Base-by-base conservation (phyloP, 2,329 filamentous ascomycete species). In the Hymenotorrendiella dingleyae region DNA sequence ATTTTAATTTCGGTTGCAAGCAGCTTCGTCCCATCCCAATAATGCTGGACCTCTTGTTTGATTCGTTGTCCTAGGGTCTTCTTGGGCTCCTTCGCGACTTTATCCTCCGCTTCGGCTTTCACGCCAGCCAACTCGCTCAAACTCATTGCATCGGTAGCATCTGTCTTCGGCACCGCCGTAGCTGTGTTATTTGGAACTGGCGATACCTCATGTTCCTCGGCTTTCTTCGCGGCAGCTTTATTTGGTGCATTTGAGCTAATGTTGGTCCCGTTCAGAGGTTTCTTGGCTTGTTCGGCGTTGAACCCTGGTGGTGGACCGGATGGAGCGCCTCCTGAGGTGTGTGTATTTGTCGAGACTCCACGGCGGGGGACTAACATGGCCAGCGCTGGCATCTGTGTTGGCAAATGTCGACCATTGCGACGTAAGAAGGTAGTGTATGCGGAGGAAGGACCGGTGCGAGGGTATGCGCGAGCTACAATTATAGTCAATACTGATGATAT, bases 21-120 rank as follows among this genome's bases (percentile, higher is more conserved):
- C 58, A 98, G 73, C 68, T 98, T 98, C 21, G 89, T 97, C 47
- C 93, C 93, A 67, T 98, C 93, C 91, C 93, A 97, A 70, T 98
- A 98, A 65, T 98, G 93, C 49, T 83, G 80, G 11, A 74, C 75
- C 67, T 98, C 93, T 65, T 94, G 90, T 75, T 95, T 98, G 60
- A 98, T 82, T 69, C 90, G 94, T 64, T 97, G 86, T 66, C 80
- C 84, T 1, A 97, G 37, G 0, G 90, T 95, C 66, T 95, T 68
- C 62, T 95, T 96, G 71, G 90, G 88, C 56, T 83, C 76, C 64
- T 86, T 84, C 54, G 80, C 73, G 66, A 65, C 67, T 74, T 80
- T 80, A 43, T 78, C 73, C 7, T 75, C 64, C 0, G 72, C 62
- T 40, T 76, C 78, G 52, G 82, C 72, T 66, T 84, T 87, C 50